phyloP scores from a whole-genome alignment of 1,284 basidiomycete genomes.

The Pseudomicrostroma phylloplanum region DNA sequence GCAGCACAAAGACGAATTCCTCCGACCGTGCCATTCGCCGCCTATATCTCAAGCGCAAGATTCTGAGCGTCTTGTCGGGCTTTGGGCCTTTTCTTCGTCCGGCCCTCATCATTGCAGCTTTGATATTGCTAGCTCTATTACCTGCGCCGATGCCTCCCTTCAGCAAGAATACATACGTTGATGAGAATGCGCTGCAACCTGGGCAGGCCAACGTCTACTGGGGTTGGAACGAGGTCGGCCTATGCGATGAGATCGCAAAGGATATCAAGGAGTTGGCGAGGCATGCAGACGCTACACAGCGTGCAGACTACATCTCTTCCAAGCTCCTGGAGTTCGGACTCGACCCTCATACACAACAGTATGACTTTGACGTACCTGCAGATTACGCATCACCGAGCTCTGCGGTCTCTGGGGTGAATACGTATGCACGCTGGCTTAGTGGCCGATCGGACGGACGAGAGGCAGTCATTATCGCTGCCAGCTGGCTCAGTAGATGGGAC shows the following conservation, averaged over 20 bases:
- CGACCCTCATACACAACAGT: slow-evolving; percentile 20
- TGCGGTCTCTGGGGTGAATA: slow-evolving; percentile 62
- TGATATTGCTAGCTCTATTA: slow-evolving; percentile 25
- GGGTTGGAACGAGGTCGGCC: slow-evolving; percentile 34
- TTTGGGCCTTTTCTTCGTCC: slow-evolving; percentile 9
- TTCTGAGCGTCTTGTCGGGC: neutral
- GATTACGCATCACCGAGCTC: slow-evolving; percentile 3
- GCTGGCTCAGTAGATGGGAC: slow-evolving; percentile 64
- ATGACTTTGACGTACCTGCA: slow-evolving; percentile 15
- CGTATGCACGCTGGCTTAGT: slow-evolving; percentile 72
- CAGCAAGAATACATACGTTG: slow-evolving; percentile 40
- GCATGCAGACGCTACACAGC: slow-evolving; percentile 8
- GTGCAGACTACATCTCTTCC: slow-evolving; percentile 3
- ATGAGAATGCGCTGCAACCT: slow-evolving; percentile 49
- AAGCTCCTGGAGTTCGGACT: slow-evolving; percentile 24
- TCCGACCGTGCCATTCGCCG: neutral
- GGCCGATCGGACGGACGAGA: slow-evolving; percentile 83
- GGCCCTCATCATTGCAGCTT: slow-evolving; percentile 12
- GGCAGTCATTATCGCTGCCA: slow-evolving; percentile 80
- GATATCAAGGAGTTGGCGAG: slow-evolving; percentile 5
- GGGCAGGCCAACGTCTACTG: slow-evolving; percentile 33
- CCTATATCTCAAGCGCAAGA: neutral
- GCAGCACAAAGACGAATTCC: too few species aligned
- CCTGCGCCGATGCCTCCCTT: slow-evolving; percentile 36
- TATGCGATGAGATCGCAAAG: slow-evolving; percentile 24